Base-by-base conservation (phyloP, 2,329 filamentous ascomycete species). In the Phialocephala sp. region DNA sequence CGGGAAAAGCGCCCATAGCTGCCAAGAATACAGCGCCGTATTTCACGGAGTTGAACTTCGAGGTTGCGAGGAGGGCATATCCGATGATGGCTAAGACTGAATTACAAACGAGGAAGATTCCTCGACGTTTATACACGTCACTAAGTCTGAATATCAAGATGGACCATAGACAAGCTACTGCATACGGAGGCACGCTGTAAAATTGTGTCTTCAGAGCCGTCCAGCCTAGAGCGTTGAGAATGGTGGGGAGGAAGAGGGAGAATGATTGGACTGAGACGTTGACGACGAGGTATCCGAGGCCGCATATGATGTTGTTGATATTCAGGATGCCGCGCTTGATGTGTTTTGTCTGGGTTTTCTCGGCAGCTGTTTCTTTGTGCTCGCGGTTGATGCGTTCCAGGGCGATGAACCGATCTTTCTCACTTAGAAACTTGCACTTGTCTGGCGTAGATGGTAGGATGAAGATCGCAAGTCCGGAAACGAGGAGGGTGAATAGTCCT, bases 121-220 rank as follows among this genome's bases (percentile, higher is more conserved):
- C 70, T 5, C 84, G 76, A 4, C 54, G 35, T 22, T 84, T 83
- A 1, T 81, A 77, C 4, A 79, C 78, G 69, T 90, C 87, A 0
- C 87, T 88, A 37, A 80, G 69, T 68, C 82, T 59, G 39, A 0
- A 57, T n/a, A 83, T 79, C 0, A 82, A 58, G 0, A 89, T 78
- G 4, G 86, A 82, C 1, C 87, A 75, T 3, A 87, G 84, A 58
- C 89, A 87, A 22, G 91, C 89, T 0, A 87, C 84, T 72, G 89
- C 84, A 74, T 85, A 84, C 68, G 88, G 84, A 8, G 84, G 81
- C 2, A 72, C 67, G 15, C 65, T 67, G 35, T 74, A 68, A 79
- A 87, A 72, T 80, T 86, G 62, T 72, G 84, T 78, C 15, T 73
- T 74, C 20, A 83, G 83, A 24, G 61, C 59, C 14, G 79, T 80